Percentiles rank a stretch among this genome's conserved stretches.
phyloP scores from a whole-genome alignment of 2,329 filamentous ascomycete genomes.

The Xylariomycetidae sp. region DNA sequence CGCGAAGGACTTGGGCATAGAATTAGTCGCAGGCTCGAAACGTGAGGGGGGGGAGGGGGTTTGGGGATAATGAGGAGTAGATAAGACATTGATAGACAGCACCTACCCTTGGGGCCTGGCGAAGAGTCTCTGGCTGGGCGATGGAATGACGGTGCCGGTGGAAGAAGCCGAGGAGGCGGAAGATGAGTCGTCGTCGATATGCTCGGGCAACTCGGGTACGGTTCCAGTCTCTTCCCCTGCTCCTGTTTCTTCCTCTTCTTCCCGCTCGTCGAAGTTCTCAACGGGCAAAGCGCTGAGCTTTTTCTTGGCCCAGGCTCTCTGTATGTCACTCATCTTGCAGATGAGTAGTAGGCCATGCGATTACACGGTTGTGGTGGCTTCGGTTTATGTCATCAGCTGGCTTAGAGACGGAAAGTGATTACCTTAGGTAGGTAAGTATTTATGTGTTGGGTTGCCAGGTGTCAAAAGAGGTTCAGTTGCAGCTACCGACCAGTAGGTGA shows the following conservation, averaged over 20 bases:
- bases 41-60: too few relatives aligned
- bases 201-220: constrained; percentile 39
- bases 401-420: too few relatives aligned
- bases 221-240: constrained; percentile 34
- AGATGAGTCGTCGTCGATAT: constrained; percentile 63
- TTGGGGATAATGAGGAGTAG: too few relatives aligned
- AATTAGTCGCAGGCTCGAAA: too few relatives aligned
- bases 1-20: constrained; percentile 46
- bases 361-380: background rate
- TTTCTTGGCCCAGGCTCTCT: constrained; percentile 72
- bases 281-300: constrained; percentile 59
- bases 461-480: too few relatives aligned
- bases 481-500: too few relatives aligned
- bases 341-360: background rate
- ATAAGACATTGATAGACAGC: constrained; percentile 19
- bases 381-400: too few relatives aligned
- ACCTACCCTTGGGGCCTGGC: constrained; percentile 62
- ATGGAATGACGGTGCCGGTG: constrained; percentile 84
- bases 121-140: constrained; percentile 67
- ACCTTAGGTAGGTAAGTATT: background rate
- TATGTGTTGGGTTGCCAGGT: too few relatives aligned
- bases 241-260: constrained; percentile 50
- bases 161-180: constrained; percentile 86
- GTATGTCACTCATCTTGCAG: constrained; percentile 70
- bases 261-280: constrained; percentile 46